A percentile compares a stretch with the other conserved stretches of the same genome.
Conservation (phyloP, 805 yeast species). For the Yarrowia bubula region DNA sequence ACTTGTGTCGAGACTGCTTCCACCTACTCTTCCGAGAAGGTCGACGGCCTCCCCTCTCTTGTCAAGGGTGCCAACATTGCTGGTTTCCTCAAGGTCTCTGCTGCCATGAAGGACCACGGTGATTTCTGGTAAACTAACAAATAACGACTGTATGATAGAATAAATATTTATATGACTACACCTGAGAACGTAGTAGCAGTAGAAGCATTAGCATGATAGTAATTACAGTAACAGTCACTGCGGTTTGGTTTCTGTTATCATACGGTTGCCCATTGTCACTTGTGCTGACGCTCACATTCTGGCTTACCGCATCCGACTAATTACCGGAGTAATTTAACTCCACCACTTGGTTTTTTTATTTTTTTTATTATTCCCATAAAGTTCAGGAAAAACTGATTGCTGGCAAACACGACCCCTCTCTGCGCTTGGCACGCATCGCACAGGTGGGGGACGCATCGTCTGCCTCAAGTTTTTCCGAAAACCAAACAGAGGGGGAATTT, state of each 20-base stretch:
- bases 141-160: slow-evolving; percentile 24
- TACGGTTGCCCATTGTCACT: not conserved
- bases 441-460: not conserved
- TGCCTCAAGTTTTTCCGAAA: not conserved
- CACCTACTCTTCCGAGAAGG: slow-evolving; percentile 68
- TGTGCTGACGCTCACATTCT: not conserved
- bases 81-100: slow-evolving; percentile 97
- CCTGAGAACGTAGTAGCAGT: not conserved
- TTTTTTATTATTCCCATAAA: not conserved
- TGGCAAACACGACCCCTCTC: slow-evolving; percentile 20
- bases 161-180: slow-evolving; percentile 16
- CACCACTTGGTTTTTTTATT: not conserved
- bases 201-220: not conserved
- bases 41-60: slow-evolving; percentile 80
- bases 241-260: not conserved
- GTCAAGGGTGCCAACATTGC: slow-evolving; percentile 99
- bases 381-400: slow-evolving; percentile 22
- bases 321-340: slow-evolving; percentile 19
- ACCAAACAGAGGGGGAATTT: not conserved
- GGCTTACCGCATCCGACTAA: not conserved
- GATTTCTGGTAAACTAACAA: slow-evolving; percentile 49
- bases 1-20: slow-evolving; percentile 87
- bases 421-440: slow-evolving; percentile 2
- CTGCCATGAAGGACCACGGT: slow-evolving; percentile 97
- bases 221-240: too few relatives aligned